Base-by-base conservation (phyloP, 208 protist species). In the Trypanosoma conorhini region DNA sequence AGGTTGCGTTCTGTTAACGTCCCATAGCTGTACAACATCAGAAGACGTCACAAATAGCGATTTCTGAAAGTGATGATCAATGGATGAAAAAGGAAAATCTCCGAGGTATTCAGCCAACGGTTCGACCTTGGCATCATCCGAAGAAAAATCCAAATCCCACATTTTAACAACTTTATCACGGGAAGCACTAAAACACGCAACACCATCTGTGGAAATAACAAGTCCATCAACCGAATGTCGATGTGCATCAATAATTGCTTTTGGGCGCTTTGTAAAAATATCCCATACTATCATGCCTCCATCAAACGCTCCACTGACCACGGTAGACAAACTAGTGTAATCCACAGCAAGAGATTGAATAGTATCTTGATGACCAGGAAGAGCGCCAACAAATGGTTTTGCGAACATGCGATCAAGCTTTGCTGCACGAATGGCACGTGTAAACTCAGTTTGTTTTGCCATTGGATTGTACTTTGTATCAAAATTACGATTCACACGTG, bases 321-420 rank as follows among this genome's bases (percentile, higher is more conserved):
- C 74, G 8, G 80, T 89, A 19, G 91, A 92, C 12, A 98, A 79
- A 66, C 64, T 93, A 0, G 85, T 95, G 48, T 88, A 89, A 76
- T 97, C 92, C 28, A 87, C 85, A 38, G 93, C 95, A 59, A 98
- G 87, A 51, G 80, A 92, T 48, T 92, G 90, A 77, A 98, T 97
- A 7, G 91, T 96, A 67, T 98, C 95, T 13, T 93, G 72, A 68
- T 98, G 96, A 3, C 94, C 95, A 42, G 77, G 64, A 9, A 98
- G 74, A 2, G 93, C 86, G 12, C 82, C 88, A 13, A 99, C 77
- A 85, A 99, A 99, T 30, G 98, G 98, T 74, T 98, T 99, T 10
- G 97, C 96, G 81, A 99, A 99, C 82, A 98, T 94, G 26, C 93
- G 88, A 76, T 99, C 97, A 57, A 99, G 79, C 71, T 99, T 99